Percentiles rank a stretch among this genome's conserved stretches.
These are phyloP conservation scores for Teunomyces lycoperdinae DNA, from an alignment of 805 yeast species.

Conservation along the genomic window DNA sequence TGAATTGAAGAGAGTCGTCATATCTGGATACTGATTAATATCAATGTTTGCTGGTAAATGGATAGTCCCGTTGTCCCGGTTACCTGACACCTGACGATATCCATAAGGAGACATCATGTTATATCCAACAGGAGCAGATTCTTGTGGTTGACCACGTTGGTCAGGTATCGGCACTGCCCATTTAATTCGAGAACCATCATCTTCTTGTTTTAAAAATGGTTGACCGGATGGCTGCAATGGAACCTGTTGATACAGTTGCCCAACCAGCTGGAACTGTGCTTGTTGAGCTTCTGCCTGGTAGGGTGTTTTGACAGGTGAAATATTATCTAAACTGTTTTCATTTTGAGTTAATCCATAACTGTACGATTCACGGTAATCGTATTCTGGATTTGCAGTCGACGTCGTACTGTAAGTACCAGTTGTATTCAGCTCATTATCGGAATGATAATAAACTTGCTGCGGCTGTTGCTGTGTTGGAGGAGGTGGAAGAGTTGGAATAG, in stretches of 20 bases:
- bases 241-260: background rate
- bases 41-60: conserved; percentile 13
- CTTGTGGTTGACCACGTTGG: background rate
- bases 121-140: background rate
- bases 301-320: conserved; percentile 3
- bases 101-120: background rate
- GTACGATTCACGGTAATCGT: conserved; percentile 12
- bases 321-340: conserved; percentile 3
- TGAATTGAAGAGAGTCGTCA: conserved; percentile 38
- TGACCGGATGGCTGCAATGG: background rate
- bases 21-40: conserved; percentile 31
- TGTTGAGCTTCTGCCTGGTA: conserved; percentile 1
- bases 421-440: conserved; percentile 9
- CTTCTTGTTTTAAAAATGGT: background rate
- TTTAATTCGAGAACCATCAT: background rate
- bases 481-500: conserved; percentile 1
- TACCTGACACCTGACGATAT: background rate
- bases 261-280: background rate
- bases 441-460: conserved; percentile 2
- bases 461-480: conserved; percentile 2
- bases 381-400: conserved; percentile 7
- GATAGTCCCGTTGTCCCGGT: conserved; percentile 4
- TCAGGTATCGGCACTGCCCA: background rate
- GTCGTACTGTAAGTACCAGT: background rate
- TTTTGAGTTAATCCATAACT: conserved; percentile 8